These are phyloP conservation scores for Lecanosticta acicola DNA, from an alignment of 2,329 filamentous ascomycete species.

Conservation along the genomic window DNA sequence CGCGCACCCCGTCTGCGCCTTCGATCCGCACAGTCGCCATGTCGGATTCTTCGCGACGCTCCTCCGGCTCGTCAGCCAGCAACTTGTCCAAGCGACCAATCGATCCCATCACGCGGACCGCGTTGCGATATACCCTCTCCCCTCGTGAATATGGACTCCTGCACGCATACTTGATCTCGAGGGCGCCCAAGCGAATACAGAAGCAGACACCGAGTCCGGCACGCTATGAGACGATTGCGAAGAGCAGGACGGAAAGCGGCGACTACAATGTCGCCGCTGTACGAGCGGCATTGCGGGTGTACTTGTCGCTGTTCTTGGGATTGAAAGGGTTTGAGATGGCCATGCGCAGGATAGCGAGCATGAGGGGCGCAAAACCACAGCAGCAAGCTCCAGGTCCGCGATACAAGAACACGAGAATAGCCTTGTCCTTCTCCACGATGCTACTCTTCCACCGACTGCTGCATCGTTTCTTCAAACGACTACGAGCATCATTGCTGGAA, in stretches of 20 bases:
- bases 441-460: conserved; percentile 83
- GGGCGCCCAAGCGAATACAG: conserved; percentile 55
- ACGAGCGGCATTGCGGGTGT: conserved; percentile 43
- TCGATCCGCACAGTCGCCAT: conserved; percentile 2
- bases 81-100: conserved; percentile 27
- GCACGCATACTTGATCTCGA: conserved; percentile 75
- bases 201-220: conserved; percentile 48
- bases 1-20: not conserved
- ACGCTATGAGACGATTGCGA: conserved; percentile 46
- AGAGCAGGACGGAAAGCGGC: conserved; percentile 24
- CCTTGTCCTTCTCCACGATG: conserved; percentile 76
- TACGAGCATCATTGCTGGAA: conserved; percentile 74
- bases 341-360: conserved; percentile 33
- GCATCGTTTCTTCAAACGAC: conserved; percentile 78
- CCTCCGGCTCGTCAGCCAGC: conserved; percentile 15
- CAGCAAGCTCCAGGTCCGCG: conserved; percentile 12
- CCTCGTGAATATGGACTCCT: conserved; percentile 80
- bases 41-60: conserved; percentile 9
- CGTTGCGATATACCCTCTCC: conserved; percentile 76
- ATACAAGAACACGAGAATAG: conserved; percentile 64
- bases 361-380: conserved; percentile 17
- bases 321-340: conserved; percentile 46
- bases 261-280: conserved; percentile 46
- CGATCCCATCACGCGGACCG: conserved; percentile 75
- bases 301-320: conserved; percentile 38